Percentiles rank a stretch among this genome's conserved stretches.
Evolutionary conservation across 495 filamentous ascomycete genomes (phyloP).

Genomic region (Aspergillus leporis): DNA sequence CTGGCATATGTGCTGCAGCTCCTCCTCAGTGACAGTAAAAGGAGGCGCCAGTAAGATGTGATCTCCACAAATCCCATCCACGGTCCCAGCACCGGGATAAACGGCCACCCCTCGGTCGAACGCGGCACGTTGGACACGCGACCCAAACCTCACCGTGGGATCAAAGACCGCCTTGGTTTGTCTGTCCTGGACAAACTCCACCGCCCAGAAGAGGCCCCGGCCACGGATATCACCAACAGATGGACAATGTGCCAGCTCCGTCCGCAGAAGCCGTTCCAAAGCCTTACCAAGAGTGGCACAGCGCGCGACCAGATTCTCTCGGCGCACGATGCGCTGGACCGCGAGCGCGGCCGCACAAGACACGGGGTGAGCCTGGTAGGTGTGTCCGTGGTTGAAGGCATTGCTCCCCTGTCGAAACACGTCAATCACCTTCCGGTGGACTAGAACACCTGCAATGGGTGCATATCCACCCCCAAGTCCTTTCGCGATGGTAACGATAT

Average conservation of each 20-base stretch:
- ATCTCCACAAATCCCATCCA: slow-evolving; percentile 68
- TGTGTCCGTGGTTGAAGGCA: slow-evolving; percentile 59
- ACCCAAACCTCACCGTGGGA: background rate
- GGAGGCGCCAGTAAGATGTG: slow-evolving; percentile 74
- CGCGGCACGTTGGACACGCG: background rate
- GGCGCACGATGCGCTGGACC: slow-evolving; percentile 58
- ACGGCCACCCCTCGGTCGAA: slow-evolving; percentile 1
- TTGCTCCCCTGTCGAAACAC: slow-evolving; percentile 31
- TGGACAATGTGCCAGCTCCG: slow-evolving; percentile 46
- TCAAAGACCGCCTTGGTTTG: slow-evolving; percentile 45
- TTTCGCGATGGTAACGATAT: slow-evolving; percentile 45
- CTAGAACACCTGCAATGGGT: slow-evolving; percentile 38
- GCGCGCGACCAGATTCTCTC: slow-evolving; percentile 55
- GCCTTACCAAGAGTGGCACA: slow-evolving; percentile 50
- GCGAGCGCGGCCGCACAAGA: slow-evolving; percentile 60
- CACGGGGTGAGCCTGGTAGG: slow-evolving; percentile 62
- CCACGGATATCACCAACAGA: slow-evolving; percentile 68
- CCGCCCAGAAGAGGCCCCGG: slow-evolving; percentile 61
- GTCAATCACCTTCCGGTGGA: slow-evolving; percentile 34
- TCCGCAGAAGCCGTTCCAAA: slow-evolving; percentile 46
- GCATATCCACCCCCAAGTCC: slow-evolving; percentile 41
- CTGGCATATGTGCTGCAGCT: slow-evolving; percentile 22
- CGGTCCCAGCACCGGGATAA: slow-evolving; percentile 47
- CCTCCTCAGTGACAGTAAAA: slow-evolving; percentile 63
- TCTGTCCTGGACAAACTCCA: slow-evolving; percentile 60